These are phyloP conservation scores for Diaporthe destruens DNA, from an alignment of 2,329 filamentous ascomycete species.

Conservation along the genomic window DNA sequence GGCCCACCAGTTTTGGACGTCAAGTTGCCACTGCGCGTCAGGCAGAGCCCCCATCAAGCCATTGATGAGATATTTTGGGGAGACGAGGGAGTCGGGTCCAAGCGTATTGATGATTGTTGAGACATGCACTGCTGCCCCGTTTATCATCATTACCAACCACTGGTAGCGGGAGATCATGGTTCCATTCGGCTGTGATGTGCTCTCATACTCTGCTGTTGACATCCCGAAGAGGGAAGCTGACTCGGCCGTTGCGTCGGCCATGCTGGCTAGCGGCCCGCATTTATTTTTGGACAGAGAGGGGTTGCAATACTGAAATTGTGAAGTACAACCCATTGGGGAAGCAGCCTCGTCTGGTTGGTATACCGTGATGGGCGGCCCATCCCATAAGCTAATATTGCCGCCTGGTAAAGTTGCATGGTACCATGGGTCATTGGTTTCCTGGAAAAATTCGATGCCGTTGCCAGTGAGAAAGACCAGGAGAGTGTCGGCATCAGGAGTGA, in stretches of 20 bases:
- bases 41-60: constrained; percentile 6
- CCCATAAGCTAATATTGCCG: accelerated
- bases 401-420: constrained; percentile 5
- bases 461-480: constrained; percentile 30
- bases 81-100: not conserved
- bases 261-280: not conserved
- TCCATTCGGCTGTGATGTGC: accelerated
- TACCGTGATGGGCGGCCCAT: too few relatives aligned
- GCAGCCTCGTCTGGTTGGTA: constrained; percentile 34
- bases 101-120: not conserved
- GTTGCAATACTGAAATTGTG: constrained; percentile 38
- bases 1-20: constrained; percentile 41
- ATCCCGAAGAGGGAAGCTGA: not conserved
- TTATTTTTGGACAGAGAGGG: not conserved
- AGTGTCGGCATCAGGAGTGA: constrained; percentile 8
- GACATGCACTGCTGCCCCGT: accelerated
- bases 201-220: not conserved
- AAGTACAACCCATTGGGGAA: constrained; percentile 36
- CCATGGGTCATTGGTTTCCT: constrained; percentile 31
- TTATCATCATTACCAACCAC: not conserved
- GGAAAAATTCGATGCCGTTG: constrained; percentile 6
- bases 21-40: constrained; percentile 42
- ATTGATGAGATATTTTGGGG: not conserved
- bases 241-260: accelerated
- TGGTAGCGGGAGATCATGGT: not conserved